Evolutionary conservation across 78 protist genomes (phyloP).

Genomic region (Bodo saltans): DNA sequence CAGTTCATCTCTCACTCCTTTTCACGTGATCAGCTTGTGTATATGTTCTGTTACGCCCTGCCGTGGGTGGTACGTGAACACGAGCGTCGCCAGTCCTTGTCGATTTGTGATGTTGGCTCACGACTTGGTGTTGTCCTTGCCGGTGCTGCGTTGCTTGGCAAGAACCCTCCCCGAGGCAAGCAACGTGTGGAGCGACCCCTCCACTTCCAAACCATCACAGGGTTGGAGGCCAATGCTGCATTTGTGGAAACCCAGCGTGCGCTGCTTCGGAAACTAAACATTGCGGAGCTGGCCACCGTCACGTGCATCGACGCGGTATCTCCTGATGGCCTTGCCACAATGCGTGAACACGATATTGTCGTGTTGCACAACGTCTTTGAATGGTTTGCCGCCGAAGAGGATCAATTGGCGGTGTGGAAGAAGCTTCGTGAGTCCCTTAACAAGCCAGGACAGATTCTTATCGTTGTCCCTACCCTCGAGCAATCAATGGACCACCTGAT

Average conservation of each 20-base stretch:
- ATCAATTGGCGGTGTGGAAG: not conserved
- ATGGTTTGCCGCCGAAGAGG: not conserved
- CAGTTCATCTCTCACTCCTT: not conserved
- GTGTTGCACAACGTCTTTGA: conserved; percentile 17
- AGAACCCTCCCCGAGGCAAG: not conserved
- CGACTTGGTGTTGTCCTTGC: conserved; percentile 5
- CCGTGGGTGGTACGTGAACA: not conserved
- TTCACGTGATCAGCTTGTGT: not conserved
- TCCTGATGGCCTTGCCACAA: not conserved
- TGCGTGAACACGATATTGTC: not conserved
- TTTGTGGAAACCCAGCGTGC: not conserved
- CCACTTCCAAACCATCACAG: too few species aligned
- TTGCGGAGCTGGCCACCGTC: not conserved
- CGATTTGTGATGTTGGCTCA: conserved; percentile 15
- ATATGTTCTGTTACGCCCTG: not conserved
- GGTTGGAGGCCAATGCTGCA: not conserved
- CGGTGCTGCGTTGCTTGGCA: not conserved
- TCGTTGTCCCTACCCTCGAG: not conserved
- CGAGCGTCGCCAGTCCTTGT: not conserved
- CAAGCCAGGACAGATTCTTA: not conserved
- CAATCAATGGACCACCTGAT: not conserved
- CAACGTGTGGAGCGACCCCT: too few species aligned
- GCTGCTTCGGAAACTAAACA: not conserved
- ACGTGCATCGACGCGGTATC: not conserved
- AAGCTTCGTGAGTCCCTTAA: not conserved